These are phyloP conservation scores for Starmerella stellata DNA, from an alignment of 805 yeast species.

Conservation along the genomic window DNA sequence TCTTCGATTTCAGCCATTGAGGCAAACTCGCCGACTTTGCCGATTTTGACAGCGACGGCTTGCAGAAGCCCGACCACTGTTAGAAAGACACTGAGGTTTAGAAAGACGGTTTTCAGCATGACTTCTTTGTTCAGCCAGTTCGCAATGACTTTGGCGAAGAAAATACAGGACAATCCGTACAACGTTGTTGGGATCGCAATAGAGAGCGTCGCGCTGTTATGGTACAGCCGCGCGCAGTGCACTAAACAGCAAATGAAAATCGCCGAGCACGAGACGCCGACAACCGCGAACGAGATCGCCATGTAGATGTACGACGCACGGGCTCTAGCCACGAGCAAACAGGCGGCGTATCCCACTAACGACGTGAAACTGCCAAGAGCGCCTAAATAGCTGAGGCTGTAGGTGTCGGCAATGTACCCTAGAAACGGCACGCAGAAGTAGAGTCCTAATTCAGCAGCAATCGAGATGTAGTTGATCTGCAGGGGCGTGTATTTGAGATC, in stretches of 20 bases:
- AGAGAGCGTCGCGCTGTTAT: constrained; percentile 56
- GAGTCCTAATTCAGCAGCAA: constrained; percentile 60
- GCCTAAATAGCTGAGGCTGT: constrained; percentile 61
- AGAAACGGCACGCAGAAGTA: constrained; percentile 66
- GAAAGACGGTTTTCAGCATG: constrained; percentile 6
- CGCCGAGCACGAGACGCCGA: constrained; percentile 27
- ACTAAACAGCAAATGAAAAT: constrained; percentile 23
- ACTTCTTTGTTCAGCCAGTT: not conserved
- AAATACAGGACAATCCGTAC: constrained; percentile 65
- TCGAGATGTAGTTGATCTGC: constrained; percentile 54
- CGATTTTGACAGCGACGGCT: constrained; percentile 15
- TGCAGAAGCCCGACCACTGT: constrained; percentile 17
- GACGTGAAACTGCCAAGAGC: constrained; percentile 41
- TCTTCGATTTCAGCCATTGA: not conserved
- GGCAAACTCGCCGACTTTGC: constrained; percentile 6
- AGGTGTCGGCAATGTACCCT: constrained; percentile 70
- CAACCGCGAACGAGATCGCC: constrained; percentile 20
- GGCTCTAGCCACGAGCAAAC: constrained; percentile 6
- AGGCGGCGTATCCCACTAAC: constrained; percentile 48
- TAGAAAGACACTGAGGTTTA: constrained; percentile 15
- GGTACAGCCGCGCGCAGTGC: constrained; percentile 80
- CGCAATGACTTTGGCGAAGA: constrained; percentile 42
- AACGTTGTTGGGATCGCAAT: constrained; percentile 77
- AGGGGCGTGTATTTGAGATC: constrained; percentile 46
- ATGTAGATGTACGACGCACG: constrained; percentile 14